Base-by-base conservation (phyloP, 2,329 filamentous ascomycete species). In the Tolypocladium nubicola region DNA sequence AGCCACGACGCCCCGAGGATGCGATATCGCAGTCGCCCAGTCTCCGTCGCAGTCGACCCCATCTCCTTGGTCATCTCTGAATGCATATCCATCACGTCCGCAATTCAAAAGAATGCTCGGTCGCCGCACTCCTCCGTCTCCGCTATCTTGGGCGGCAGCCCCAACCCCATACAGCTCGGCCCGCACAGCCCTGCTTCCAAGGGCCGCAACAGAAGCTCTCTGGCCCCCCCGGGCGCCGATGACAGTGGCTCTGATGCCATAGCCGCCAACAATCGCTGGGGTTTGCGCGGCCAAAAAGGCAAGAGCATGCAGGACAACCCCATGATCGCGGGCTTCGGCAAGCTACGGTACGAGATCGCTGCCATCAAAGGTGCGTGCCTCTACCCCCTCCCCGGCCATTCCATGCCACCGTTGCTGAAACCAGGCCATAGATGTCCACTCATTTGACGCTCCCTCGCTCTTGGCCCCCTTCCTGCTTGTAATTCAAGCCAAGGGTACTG, bases 251-350 rank as follows among this genome's bases (percentile, higher is more conserved):
- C 78, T 57, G 84, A 88, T 62, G 72, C 75, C 37, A 43, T 23
- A 8, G 38, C 49, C 52, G 82, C 91, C 59, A 84, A 87, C 39
- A 95, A 91, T 69, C 81, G 93, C 73, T 99, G 94, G 94, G 93
- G 94, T 0, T 74, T 97, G 60, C 81, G 94, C 60, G 94, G 93
- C 39, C 96, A 96, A 81, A 96, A 91, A 75, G 93, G 92, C 55
- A 96, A 93, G 78, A 96, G 90, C 76, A 88, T 97, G 81, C 91
- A 97, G 74, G 94, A 97, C 73, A 96, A 97, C 67, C 94, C 94
- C 43, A 80, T 99, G 66, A 96, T 99, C 77, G 88, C 91, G 61
- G 93, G 90, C 16, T 99, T 99, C 75, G 90, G 92, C 54, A 88
- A 90, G 65, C 75, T 99, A 62, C 84, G 94, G 59, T 87, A 89